These are phyloP conservation scores for Fonsecaea pugnacius DNA, from an alignment of 2,329 filamentous ascomycete genomes.

Conservation along the genomic window DNA sequence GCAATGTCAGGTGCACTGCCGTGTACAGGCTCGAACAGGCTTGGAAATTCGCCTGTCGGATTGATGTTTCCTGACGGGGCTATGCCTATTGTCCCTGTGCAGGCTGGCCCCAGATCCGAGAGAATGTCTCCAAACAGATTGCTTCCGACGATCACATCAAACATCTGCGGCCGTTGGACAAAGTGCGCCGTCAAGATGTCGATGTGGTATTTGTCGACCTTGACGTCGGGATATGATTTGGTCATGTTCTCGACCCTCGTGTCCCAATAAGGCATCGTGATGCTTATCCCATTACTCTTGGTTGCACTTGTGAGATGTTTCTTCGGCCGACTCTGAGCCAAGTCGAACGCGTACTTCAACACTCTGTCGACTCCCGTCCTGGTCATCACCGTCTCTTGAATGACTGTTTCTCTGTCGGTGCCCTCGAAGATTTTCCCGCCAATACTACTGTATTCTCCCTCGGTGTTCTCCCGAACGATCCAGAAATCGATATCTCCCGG, in stretches of 20 bases:
- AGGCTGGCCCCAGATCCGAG: conserved; percentile 89
- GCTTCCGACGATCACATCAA: conserved; percentile 80
- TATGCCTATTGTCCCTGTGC: conserved; percentile 82
- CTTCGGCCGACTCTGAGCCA: conserved; percentile 88
- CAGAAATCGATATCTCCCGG: conserved; percentile 56
- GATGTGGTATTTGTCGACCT: conserved; percentile 96
- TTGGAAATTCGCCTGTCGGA: conserved; percentile 64
- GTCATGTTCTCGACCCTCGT: conserved; percentile 66
- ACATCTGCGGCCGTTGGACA: conserved; percentile 90
- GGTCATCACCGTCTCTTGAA: conserved; percentile 95
- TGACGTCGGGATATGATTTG: conserved; percentile 91
- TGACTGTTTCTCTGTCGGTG: conserved; percentile 75
- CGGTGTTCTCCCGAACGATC: conserved; percentile 97
- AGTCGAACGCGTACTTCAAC: conserved; percentile 95
- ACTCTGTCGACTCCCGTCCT: conserved; percentile 91
- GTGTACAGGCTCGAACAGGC: conserved; percentile 92
- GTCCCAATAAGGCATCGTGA: conserved; percentile 68
- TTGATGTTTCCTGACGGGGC: conserved; percentile 95
- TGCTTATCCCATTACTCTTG: conserved; percentile 99
- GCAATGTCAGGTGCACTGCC: conserved; percentile 96
- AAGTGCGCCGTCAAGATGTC: conserved; percentile 99
- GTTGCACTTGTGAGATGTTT: conserved; percentile 99
- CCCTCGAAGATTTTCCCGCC: conserved; percentile 36
- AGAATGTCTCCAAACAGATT: conserved; percentile 95
- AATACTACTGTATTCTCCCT: conserved; percentile 98